A percentile compares a stretch with the other conserved stretches of the same genome.
These are phyloP conservation scores for Ogataea pilisensis DNA, from an alignment of 805 yeast species.

Conservation along the genomic window DNA sequence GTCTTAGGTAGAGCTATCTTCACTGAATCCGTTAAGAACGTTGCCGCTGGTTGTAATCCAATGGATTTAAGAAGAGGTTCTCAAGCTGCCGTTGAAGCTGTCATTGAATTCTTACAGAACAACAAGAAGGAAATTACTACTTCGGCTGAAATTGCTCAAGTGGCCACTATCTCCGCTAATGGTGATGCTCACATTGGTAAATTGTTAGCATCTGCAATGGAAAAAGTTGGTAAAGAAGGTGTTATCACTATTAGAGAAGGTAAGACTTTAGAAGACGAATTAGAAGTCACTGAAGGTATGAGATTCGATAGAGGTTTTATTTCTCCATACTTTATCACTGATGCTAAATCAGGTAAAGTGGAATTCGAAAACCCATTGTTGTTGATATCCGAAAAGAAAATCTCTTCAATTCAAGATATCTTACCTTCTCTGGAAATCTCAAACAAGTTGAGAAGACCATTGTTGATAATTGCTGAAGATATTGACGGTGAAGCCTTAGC, in stretches of 20 bases:
- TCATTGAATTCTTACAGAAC: conserved; percentile 73
- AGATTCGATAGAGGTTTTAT: conserved; percentile 96
- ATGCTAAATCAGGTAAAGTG: conserved; percentile 86
- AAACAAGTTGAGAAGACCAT: conserved; percentile 88
- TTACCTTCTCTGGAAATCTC: conserved; percentile 91
- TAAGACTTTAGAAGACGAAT: conserved; percentile 91
- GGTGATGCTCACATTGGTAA: conserved; percentile 92
- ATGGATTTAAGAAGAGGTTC: conserved; percentile 97
- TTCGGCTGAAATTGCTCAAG: conserved; percentile 93
- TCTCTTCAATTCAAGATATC: conserved; percentile 84
- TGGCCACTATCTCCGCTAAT: conserved; percentile 95
- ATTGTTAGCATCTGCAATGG: conserved; percentile 93
- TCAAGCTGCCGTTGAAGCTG: conserved; percentile 94
- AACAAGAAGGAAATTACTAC: conserved; percentile 93
- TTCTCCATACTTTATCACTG: conserved; percentile 94
- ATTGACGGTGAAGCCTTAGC: conserved; percentile 98
- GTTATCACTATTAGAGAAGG: conserved; percentile 98
- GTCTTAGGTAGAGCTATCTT: conserved; percentile 93
- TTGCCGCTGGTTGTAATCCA: conserved; percentile 98
- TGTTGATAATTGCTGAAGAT: conserved; percentile 91
- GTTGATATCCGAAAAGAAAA: conserved; percentile 86
- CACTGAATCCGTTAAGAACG: conserved; percentile 92
- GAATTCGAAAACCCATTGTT: conserved; percentile 93
- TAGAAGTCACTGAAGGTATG: conserved; percentile 98
- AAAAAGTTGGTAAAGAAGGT: conserved; percentile 98